Evolutionary conservation across 1,284 basidiomycete species (phyloP).

Genomic region (Boletus semigastroideus): DNA sequence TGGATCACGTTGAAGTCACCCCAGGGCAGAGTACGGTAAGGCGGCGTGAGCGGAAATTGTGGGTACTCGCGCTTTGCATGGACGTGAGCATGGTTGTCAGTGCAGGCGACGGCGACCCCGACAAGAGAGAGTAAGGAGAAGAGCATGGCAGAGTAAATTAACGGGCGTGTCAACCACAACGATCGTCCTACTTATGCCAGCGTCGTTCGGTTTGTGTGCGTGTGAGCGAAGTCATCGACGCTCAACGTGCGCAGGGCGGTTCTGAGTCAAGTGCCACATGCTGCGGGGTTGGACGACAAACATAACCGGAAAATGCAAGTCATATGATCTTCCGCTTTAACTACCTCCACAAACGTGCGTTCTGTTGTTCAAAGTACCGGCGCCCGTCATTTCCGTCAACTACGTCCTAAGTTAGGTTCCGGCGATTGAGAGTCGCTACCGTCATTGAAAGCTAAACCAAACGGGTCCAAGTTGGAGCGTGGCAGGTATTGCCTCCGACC

Average conservation of each 20-base stretch:
- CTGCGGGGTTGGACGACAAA: neutral
- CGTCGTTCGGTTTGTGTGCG: neutral
- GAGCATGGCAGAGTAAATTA: slow-evolving; percentile 12
- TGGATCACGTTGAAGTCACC: slow-evolving; percentile 74
- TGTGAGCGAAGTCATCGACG: neutral
- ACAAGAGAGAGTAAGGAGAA: slow-evolving; percentile 19
- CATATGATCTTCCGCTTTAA: neutral
- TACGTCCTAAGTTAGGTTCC: neutral
- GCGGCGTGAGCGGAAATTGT: slow-evolving; percentile 48
- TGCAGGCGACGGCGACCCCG: slow-evolving; percentile 22
- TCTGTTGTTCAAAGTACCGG: neutral
- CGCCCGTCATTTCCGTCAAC: neutral
- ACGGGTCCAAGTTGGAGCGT: slow-evolving; percentile 4
- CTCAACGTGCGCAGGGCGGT: neutral
- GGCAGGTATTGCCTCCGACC: neutral
- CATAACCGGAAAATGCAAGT: neutral
- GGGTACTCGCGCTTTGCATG: slow-evolving; percentile 44
- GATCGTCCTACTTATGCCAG: neutral
- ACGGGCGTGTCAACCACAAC: neutral
- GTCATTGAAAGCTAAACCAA: neutral
- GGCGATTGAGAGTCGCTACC: neutral
- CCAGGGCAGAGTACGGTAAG: slow-evolving; percentile 67
- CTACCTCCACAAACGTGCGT: slow-evolving; percentile 7
- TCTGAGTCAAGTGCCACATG: neutral
- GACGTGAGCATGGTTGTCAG: slow-evolving; percentile 33